phyloP scores from a whole-genome alignment of 805 yeast genomes.

The Kodamaea lidongshanica region DNA sequence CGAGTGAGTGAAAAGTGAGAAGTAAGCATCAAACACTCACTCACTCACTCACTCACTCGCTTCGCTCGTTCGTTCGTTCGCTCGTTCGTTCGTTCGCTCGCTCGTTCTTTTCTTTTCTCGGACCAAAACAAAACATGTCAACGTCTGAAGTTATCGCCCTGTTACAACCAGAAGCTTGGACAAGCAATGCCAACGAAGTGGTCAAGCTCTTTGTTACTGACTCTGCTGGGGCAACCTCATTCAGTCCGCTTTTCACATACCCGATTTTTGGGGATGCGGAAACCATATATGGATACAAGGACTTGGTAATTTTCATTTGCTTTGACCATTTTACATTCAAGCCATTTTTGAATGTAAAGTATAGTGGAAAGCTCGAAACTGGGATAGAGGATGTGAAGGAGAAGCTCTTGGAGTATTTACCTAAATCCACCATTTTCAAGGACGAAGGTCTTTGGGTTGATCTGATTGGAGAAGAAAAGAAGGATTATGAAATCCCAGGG shows the following conservation, averaged over 20 bases:
- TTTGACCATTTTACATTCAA: slow-evolving; percentile 70
- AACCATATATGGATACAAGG: slow-evolving; percentile 77
- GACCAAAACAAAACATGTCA: too few species aligned
- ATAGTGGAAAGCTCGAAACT: slow-evolving; percentile 43
- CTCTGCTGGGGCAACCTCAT: slow-evolving; percentile 48
- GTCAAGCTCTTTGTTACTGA: slow-evolving; percentile 52
- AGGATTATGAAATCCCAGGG: slow-evolving; percentile 39
- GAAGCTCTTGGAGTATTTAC: slow-evolving; percentile 53
- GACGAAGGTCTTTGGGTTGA: slow-evolving; percentile 69
- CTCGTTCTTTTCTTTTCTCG: too few species aligned
- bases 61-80: too few species aligned
- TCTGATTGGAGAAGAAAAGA: slow-evolving; percentile 43
- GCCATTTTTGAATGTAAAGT: slow-evolving; percentile 64
- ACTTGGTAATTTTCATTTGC: slow-evolving; percentile 55
- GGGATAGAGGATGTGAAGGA: slow-evolving; percentile 56
- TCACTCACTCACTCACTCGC: too few species aligned
- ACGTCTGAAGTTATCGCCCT: too few species aligned
- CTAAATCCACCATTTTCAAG: slow-evolving; percentile 52
- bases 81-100: too few species aligned
- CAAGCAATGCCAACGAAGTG: slow-evolving; percentile 64
- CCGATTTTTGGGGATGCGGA: slow-evolving; percentile 93
- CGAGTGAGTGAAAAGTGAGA: too few species aligned
- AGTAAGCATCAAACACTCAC: too few species aligned
- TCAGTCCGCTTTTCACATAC: slow-evolving; percentile 79
- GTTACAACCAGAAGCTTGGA: slow-evolving; percentile 68